Base-by-base conservation (phyloP, 768 basidiomycete genomes). In the Russula earlei region DNA sequence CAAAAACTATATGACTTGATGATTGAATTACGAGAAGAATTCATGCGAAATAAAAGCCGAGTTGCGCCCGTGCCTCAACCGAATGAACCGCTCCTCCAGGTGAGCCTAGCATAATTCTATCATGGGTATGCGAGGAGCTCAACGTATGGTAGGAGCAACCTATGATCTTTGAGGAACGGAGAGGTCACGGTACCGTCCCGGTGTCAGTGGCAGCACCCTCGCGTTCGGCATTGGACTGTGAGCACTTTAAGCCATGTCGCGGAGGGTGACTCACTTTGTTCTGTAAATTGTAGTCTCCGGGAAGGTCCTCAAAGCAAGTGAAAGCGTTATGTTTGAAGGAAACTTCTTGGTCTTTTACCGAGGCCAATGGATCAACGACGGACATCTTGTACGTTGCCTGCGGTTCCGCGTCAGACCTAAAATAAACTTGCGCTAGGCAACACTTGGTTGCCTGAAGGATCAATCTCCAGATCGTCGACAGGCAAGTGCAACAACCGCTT, bases 361-460 rank as follows among this genome's bases (percentile, higher is more conserved):
- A 24, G 75, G 75, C 5, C 65, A 69, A 57, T 78, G 77, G 77
- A 64, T 74, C 19, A 70, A 70, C 36, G 64, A 69, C 51, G 71
- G 74, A 60, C 65, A 67, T 36, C 52, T 68, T 71, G 55, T 45
- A 65, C 61, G 75, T 74, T 36, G 12, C 62, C 56, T 43, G 15
- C 9, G 41, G 25, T 46, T 36, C 14, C 2, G 20, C 38, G 8
- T 14, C 29, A 1, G 29, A 44, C 22, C 36, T 43, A 27, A 36
- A 14, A 33, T 36, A 44, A 29, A 60, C 24, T 20, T 19, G 24
- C 22, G 9, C 31, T 38, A 60, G 59, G 43, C 38, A n/a, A 14
- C 37, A 27, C 57, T 61, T 19, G 57, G 57, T 38, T 19, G 51
- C 12, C 22, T 46, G 7, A 59, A 31, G 31, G 43, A 61, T 15